Evolutionary conservation across 805 yeast genomes (phyloP).

Genomic region (Candida ortonii): DNA sequence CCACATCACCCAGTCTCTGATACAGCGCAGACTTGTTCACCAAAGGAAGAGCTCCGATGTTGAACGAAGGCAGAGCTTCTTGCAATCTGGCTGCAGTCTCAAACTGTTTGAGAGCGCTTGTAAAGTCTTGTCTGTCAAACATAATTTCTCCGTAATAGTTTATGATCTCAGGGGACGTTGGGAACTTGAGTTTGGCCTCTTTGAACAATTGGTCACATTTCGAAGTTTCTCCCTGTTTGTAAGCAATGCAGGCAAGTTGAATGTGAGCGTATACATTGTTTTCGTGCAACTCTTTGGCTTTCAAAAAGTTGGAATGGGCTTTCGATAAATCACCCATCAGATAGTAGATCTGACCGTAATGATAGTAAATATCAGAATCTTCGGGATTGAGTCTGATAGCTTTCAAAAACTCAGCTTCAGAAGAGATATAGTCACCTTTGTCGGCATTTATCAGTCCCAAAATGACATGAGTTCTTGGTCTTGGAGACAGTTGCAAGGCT

Average conservation of each 20-base stretch:
- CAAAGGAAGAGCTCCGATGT: slow-evolving; percentile 86
- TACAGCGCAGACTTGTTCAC: slow-evolving; percentile 81
- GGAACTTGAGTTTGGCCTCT: slow-evolving; percentile 70
- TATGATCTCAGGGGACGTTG: slow-evolving; percentile 87
- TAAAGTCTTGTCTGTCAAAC: slow-evolving; percentile 72
- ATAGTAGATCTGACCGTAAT: slow-evolving; percentile 89
- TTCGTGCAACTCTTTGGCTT: slow-evolving; percentile 71
- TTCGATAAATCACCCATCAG: slow-evolving; percentile 68
- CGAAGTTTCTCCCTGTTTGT: slow-evolving; percentile 64
- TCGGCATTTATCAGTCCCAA: slow-evolving; percentile 84
- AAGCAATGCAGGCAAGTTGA: slow-evolving; percentile 88
- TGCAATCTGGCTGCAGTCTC: slow-evolving; percentile 85
- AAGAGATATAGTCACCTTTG: slow-evolving; percentile 57
- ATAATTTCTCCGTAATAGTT: slow-evolving; percentile 94
- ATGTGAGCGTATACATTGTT: slow-evolving; percentile 80
- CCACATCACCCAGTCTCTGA: slow-evolving; percentile 52
- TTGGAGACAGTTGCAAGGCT: slow-evolving; percentile 66
- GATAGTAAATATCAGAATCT: slow-evolving; percentile 84
- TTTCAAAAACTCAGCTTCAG: slow-evolving; percentile 62
- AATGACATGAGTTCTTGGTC: slow-evolving; percentile 78
- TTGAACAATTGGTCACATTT: slow-evolving; percentile 63
- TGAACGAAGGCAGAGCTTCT: slow-evolving; percentile 59
- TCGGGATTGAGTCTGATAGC: slow-evolving; percentile 70
- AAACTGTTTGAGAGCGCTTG: slow-evolving; percentile 76
- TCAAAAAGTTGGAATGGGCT: slow-evolving; percentile 73